Base-by-base conservation (phyloP, 768 basidiomycete species). In the Floccularia luteovirens region DNA sequence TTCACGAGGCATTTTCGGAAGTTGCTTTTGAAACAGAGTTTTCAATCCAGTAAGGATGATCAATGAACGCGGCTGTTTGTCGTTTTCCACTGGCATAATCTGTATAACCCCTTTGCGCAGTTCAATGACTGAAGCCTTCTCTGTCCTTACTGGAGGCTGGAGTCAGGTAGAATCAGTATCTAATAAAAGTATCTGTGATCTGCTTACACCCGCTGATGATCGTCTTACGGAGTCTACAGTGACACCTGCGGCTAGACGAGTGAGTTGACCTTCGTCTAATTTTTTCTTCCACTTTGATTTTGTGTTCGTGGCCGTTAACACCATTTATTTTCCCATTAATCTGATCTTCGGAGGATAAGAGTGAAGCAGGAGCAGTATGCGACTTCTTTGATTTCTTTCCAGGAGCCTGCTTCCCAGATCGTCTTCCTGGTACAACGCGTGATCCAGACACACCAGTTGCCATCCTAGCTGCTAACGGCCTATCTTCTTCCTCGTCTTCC, bases 1-100 rank as follows among this genome's bases (percentile, higher is more conserved):
- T 57, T 98, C 96, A 53, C 91, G 72, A 10, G 96, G 96, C 96
- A 99, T 98, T 62, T 97, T 97, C 5, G 96, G 96, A 1, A 99
- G 64, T 59, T 99, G 96, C 49, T 89, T 88, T 54, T 96, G 94
- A 55, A 99, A 98, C 12, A 98, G 79, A 6, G 90, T 92, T 63
- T 97, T 98, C 43, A 98, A 69, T n/a, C 90, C 90, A 3, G 91
- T 90, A 39, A 98, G 75, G 43, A 98, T 80, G 40, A 97, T 76
- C 20, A 83, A 65, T 2, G 89, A 89, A 22, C 80, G 77, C 2
- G 85, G 78, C 32, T 78, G 63, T 19, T 71, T 68, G 52, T 94
- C 86, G 48, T 94, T 94, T 47, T 86, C 79, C 1, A 96, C 89
- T 14, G 91, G 78, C 0, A 75, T 74, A 38, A 96, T 80, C 45